Percentiles rank a stretch among this genome's conserved stretches.
These are phyloP conservation scores for Arthrobotrys conoides DNA, from an alignment of 2,329 filamentous ascomycete species.

Conservation along the genomic window DNA sequence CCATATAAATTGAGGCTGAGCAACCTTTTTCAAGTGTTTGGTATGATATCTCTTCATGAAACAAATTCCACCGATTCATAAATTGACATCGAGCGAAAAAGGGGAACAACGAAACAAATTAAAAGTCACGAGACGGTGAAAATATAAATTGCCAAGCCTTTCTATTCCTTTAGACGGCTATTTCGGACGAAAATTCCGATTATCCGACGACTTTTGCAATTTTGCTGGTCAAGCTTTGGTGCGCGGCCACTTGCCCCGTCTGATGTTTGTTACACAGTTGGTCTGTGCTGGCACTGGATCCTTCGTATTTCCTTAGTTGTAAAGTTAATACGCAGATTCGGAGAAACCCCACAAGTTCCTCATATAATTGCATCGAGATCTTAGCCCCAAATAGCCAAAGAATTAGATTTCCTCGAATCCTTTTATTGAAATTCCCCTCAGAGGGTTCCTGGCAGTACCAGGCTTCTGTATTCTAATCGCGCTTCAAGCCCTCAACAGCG, in stretches of 20 bases:
- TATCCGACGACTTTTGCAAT: constrained; percentile 10
- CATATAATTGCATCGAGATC: not conserved
- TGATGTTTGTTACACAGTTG: constrained; percentile 17
- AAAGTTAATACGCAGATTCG: not conserved
- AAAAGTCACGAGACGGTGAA: constrained; percentile 10
- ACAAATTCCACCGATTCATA: not conserved
- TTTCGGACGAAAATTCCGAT: constrained; percentile 53
- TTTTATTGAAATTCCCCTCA: not conserved
- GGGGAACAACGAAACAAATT: not conserved
- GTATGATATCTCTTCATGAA: constrained; percentile 7
- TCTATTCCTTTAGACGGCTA: constrained; percentile 20
- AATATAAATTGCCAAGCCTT: constrained; percentile 16
- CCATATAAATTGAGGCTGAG: constrained; percentile 6
- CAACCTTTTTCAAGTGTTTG: not conserved
- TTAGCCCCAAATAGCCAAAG: not conserved
- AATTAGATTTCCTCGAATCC: not conserved
- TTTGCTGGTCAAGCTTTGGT: constrained; percentile 13
- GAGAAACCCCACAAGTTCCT: constrained; percentile 11
- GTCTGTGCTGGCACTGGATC: constrained; percentile 28
- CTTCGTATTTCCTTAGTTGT: not conserved
- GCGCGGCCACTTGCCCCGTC: not conserved
- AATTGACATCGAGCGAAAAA: constrained; percentile 7
- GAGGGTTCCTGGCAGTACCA: too few relatives aligned
- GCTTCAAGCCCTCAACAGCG: not conserved
- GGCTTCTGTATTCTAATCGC: too few relatives aligned